These are phyloP conservation scores for Platanthera guangdongensis DNA, from an alignment of 106 monocot species.

Conservation along the genomic window DNA sequence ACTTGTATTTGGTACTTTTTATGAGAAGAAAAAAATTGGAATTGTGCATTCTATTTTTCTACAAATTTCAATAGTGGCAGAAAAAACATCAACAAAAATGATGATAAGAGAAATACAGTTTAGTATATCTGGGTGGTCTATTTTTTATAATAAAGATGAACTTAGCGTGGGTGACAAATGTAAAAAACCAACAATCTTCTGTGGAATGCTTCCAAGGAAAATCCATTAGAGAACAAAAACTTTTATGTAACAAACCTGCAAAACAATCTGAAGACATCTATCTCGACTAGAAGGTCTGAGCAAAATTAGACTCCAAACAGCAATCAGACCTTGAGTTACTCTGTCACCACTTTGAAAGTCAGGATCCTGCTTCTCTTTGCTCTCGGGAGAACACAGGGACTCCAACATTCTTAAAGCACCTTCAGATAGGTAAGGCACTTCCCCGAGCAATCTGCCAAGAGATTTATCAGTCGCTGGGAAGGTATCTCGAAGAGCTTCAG, in stretches of 20 bases:
- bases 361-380: slow-evolving; percentile 45
- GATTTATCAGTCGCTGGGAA: slow-evolving; percentile 94
- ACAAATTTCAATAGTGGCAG: too few relatives aligned
- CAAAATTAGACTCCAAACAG: slow-evolving; percentile 83
- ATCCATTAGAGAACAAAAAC: not conserved
- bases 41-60: too few relatives aligned
- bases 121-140: too few relatives aligned
- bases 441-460: slow-evolving; percentile 71
- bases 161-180: not conserved
- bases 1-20: too few relatives aligned
- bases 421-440: slow-evolving; percentile 76
- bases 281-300: slow-evolving; percentile 74
- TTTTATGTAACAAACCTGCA: slow-evolving; percentile 43
- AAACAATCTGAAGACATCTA: slow-evolving; percentile 78
- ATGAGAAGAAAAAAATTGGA: too few relatives aligned
- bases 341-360: slow-evolving; percentile 71
- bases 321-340: slow-evolving; percentile 92
- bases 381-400: slow-evolving; percentile 65
- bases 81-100: too few relatives aligned
- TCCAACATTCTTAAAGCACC: slow-evolving; percentile 64
- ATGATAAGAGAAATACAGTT: too few relatives aligned
- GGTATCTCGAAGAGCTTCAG: slow-evolving; percentile 64
- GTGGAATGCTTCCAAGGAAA: slow-evolving; percentile 1
- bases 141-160: too few relatives aligned
- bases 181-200: not conserved